Base-by-base conservation (phyloP, 2,329 filamentous ascomycete genomes). In the Pestalotiopsis sp. region DNA sequence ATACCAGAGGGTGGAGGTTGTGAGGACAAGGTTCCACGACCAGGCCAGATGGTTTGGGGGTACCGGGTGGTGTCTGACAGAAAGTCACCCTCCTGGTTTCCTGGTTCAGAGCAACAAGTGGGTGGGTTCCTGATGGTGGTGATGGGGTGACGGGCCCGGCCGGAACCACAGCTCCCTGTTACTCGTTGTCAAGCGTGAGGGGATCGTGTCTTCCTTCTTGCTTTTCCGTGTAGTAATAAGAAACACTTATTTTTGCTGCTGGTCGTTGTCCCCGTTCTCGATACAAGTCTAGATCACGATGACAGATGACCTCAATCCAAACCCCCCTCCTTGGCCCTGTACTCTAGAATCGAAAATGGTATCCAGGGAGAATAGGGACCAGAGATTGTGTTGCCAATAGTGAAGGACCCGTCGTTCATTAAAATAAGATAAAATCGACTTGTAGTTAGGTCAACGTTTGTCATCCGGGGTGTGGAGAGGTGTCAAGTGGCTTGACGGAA, bases 11-110 rank as follows among this genome's bases (percentile, higher is more conserved):
- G 64, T 59, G 64, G 64, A 60, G 55, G 52, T 60, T 38, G 64
- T 65, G 45, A 66, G 52, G 55, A 66, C 64, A 59, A 66, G 64
- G 64, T 66, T 59, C 64, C 55, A 66, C 64, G 55, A 31, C 17
- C 23, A 65, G 49, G 49, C 49, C 39, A 55, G 31, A 45, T 55
- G 52, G 52, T 66, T 52, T 45, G 55, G 41, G 64, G 25, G 52
- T 60, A 27, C 45, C 20, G 63, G n/a, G 25, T 52, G 45, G 45
- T 65, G 49, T 65, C 63, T 58, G 63, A 57, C 63, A 65, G 63
- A 23, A 65, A 57, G 17, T 20, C 41, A 27, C 61, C 61, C 38
- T 45, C 41, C 61, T 38, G 61, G 41, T 49, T 52, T 52, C 45
- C 45, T 52, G 45, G 45, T 52, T 52, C 45, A n/a, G 17, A 52